phyloP scores from a whole-genome alignment of 2,329 filamentous ascomycete genomes.

The Ceratocystis huliohia region DNA sequence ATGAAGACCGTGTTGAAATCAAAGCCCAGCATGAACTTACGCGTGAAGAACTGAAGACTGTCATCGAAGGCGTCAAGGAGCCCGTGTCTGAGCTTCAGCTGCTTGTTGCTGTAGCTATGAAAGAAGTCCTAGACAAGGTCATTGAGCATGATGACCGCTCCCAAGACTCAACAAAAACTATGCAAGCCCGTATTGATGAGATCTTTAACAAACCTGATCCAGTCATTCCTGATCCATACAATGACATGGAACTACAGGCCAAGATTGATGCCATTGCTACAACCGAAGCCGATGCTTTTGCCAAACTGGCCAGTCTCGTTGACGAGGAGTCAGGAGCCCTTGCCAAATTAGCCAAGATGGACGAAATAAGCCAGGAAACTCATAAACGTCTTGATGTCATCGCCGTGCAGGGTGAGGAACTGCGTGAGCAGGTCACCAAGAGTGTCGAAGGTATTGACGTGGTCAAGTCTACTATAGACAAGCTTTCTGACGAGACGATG shows the following conservation, averaged over 20 bases:
- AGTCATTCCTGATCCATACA: conserved; percentile 48
- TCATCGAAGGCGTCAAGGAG: conserved; percentile 60
- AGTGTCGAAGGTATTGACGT: conserved; percentile 14
- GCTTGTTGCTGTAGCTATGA: conserved; percentile 72
- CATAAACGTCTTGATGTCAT: conserved; percentile 19
- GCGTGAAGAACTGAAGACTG: conserved; percentile 58
- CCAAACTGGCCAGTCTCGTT: conserved; percentile 16
- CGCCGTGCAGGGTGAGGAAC: conserved; percentile 17
- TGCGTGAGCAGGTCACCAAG: conserved; percentile 18
- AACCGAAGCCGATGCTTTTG: conserved; percentile 17
- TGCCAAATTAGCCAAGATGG: conserved; percentile 13
- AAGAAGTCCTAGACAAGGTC: conserved; percentile 72
- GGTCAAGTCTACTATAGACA: conserved; percentile 14
- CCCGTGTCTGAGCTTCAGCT: conserved; percentile 76
- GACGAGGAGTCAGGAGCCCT: conserved; percentile 16
- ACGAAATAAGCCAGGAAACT: conserved; percentile 15
- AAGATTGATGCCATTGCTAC: conserved; percentile 20
- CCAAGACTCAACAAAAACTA: conserved; percentile 47
- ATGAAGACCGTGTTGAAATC: conserved; percentile 59
- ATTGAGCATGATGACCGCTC: conserved; percentile 82
- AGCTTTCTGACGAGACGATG: conserved; percentile 10
- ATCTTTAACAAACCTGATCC: conserved; percentile 44
- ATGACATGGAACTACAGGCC: conserved; percentile 31
- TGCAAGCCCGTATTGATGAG: conserved; percentile 49
- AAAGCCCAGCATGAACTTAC: conserved; percentile 74